Base-by-base conservation (phyloP, 805 yeast species). In the Zygosaccharomyces pseudorouxii region DNA sequence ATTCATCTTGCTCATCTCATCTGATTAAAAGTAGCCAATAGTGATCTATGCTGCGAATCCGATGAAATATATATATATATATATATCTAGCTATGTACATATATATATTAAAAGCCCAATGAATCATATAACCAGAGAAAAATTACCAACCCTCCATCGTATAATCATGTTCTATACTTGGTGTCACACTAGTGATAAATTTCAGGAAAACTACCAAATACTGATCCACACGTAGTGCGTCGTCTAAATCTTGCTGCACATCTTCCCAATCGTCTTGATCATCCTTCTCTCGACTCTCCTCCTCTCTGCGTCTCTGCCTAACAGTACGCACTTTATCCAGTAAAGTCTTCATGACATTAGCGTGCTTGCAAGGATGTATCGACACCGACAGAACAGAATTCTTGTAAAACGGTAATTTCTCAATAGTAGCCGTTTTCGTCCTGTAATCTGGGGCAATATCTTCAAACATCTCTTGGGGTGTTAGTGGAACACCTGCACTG, bases 151-250 rank as follows among this genome's bases (percentile, higher is more conserved):
- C 97, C 65, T 89, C 90, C 97, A 92, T 93, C n/a, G 99, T 93
- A 64, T 89, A 89, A 60, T 93, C 99, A 67, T 92, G 95, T 70
- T 92, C 96, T 48, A 93, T 90, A 14, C 97, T 96, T 0, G 99
- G 99, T 1, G 96, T 90, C 7, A 93, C 98, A 71, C 97, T 88
- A 7, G 97, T 86, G 42, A 93, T 92, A 62, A 93, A 93, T 69
- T 93, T 93, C 60, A 93, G 75, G 65, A 93, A 93, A 12, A 92
- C 84, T 31, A 93, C 76, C 55, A 93, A 70, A 64, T 93, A 93
- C 63, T 90, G 97, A 65, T 93, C 98, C 1, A 85, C 97, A 27
- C 96, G 75, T 6, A 92, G 74, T 16, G 81, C 76, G 30, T 70
- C 73, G 27, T 68, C 69, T 2, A 67, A 68, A 23, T 66, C 71